phyloP scores from a whole-genome alignment of 805 yeast genomes.

The Metschnikowia baotianmanensis region DNA sequence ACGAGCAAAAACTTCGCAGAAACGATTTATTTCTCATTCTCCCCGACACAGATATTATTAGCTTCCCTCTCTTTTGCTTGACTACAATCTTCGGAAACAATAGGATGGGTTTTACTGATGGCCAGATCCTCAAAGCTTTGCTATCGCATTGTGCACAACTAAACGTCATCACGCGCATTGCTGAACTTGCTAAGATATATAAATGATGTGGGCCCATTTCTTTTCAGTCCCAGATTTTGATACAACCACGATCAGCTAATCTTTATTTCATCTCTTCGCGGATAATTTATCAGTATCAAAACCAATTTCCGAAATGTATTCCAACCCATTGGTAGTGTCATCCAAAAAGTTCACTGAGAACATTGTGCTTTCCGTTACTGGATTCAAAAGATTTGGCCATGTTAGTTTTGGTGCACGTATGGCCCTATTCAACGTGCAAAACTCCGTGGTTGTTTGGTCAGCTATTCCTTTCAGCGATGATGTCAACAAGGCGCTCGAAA shows the following conservation, averaged over 20 bases:
- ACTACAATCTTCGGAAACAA: no score
- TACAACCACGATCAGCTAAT: no score
- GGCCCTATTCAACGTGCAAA: constrained; percentile 36
- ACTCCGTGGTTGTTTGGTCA: constrained; percentile 45
- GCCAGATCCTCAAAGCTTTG: no score
- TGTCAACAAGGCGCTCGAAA: constrained; percentile 39
- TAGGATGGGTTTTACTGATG: no score
- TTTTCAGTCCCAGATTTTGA: not conserved
- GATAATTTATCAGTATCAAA: not conserved
- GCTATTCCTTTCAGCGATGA: constrained; percentile 54
- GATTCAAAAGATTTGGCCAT: constrained; percentile 31
- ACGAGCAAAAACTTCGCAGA: no score
- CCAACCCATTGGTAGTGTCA: constrained; percentile 31
- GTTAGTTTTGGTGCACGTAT: constrained; percentile 43
- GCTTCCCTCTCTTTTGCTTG: no score
- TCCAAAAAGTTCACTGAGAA: constrained; percentile 32
- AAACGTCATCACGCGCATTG: no score
- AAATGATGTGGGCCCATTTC: no score
- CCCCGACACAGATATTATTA: no score
- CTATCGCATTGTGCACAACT: no score
- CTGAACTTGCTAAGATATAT: no score
- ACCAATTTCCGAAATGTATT: constrained; percentile 22
- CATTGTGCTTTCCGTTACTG: constrained; percentile 33
- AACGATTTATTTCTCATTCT: no score
- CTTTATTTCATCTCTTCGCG: not conserved